Evolutionary conservation across 441 rosid genomes (phyloP).

Genomic region (Aleurites moluccanus): DNA sequence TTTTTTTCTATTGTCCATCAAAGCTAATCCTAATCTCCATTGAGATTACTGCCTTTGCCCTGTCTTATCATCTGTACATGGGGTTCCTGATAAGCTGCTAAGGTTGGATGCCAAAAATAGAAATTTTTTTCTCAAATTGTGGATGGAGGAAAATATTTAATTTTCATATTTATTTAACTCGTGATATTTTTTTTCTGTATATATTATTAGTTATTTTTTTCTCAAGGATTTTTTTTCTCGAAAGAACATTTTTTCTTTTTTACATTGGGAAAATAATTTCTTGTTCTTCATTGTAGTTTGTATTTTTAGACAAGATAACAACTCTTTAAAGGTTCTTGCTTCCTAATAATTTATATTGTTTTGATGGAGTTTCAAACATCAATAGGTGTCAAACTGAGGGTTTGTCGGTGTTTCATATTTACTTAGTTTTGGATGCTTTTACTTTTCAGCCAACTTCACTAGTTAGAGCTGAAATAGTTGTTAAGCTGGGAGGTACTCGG

Average conservation of each 20-base stretch:
- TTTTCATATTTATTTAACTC: neutral
- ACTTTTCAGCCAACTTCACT: conserved; percentile 70
- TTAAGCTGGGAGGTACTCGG: conserved; percentile 84
- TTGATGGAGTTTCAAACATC: neutral
- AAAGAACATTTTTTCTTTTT: neutral
- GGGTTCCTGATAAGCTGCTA: conserved; percentile 7
- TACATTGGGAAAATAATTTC: neutral
- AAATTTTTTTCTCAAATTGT: neutral
- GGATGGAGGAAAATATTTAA: conserved; percentile 1
- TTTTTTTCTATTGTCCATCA: too few species aligned
- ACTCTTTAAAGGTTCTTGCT: neutral
- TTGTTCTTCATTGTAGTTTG: neutral
- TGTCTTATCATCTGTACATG: too few species aligned
- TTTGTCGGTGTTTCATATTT: conserved; percentile 6
- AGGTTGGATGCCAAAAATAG: neutral
- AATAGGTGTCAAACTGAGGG: neutral
- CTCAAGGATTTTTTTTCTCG: neutral
- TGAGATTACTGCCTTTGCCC: too few species aligned
- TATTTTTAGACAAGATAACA: neutral
- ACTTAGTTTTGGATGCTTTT: conserved; percentile 16
- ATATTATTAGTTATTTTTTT: too few species aligned
- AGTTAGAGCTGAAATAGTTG: conserved; percentile 87
- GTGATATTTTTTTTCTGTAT: neutral
- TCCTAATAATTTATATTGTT: conserved; percentile 1
- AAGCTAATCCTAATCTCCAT: too few species aligned